Base-by-base conservation (phyloP, 352 stramenopile species). In the Phytophthora lateralis region DNA sequence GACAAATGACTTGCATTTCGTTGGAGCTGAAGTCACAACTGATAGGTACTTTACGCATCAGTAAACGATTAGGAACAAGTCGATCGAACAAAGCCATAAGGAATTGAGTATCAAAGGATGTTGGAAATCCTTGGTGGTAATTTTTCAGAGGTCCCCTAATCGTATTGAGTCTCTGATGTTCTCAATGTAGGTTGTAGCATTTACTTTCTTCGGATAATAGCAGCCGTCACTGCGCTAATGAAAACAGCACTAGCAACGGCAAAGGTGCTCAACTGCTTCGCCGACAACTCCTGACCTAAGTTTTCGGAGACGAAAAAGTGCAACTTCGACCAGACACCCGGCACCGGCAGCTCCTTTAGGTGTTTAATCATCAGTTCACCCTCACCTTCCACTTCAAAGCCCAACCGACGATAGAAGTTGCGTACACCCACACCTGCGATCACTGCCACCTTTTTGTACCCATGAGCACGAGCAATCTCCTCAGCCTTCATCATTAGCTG, bases 371-470 rank as follows among this genome's bases (percentile, higher is more conserved):
- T 93, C 27, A 93, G 62, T 48, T 95, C 88, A 1, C 86, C 88
- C 5, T 95, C 81, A 17, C 82, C 83, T 71, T 95, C 85, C 17
- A 96, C 76, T 58, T 93, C 85, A 63, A 95, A 97, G 5, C 90
- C 90, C 39, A 96, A 67, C 11, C 82, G 78, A n/a, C 89, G 76
- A 62, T 97, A 97, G 55, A 97, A 97, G 59, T 96, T 95, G 26
- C 91, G 84, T 41, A 96, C 88, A 38, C 91, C 91, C n/a, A 97
- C 86, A 41, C 91, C 91, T 8, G 86, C 85, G 52, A 97, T 97
- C 29, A 97, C 89, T 12, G 85, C 89, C 35, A 97, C 60, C 73
- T 97, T 96, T 10, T 72, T 78, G 60, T 84, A 90, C 6, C 87
- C 84, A 29, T 93, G 63, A 9, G 69, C 49, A 27, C 71, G 74